Percentiles rank a stretch among this genome's conserved stretches.
phyloP scores from a whole-genome alignment of 164 flowering plant genomes.

The Vitis rupestris region DNA sequence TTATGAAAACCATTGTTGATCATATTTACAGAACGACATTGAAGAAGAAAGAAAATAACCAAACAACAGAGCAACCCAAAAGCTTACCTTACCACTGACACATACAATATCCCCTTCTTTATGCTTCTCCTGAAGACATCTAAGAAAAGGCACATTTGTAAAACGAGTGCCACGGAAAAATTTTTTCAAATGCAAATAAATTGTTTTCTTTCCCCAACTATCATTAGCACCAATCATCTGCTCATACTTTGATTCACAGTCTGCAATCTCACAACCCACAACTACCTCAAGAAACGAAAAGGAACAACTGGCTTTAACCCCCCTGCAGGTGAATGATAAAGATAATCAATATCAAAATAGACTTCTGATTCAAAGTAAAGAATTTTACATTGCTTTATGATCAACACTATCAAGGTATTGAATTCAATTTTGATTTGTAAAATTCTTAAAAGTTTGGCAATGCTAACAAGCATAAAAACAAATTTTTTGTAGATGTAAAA shows the following conservation, averaged over 20 bases:
- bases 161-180: constrained; percentile 87
- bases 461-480: too few species aligned
- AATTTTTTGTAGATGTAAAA: too few species aligned
- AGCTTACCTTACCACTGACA: constrained; percentile 90
- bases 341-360: background rate
- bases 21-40: background rate
- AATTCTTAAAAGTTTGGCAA: too few species aligned
- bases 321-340: constrained; percentile 46
- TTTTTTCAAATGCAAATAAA: constrained; percentile 82
- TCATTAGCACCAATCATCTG: constrained; percentile 21
- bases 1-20: background rate
- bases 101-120: constrained; percentile 76
- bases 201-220: constrained; percentile 32
- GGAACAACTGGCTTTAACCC: constrained; percentile 62
- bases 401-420: too few species aligned
- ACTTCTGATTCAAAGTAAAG: too few species aligned
- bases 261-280: constrained; percentile 65
- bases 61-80: background rate
- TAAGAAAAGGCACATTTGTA: constrained; percentile 61
- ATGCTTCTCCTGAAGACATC: constrained; percentile 57
- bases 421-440: too few species aligned
- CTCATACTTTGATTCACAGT: constrained; percentile 31
- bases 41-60: background rate
- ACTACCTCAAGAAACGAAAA: constrained; percentile 82
- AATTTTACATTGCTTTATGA: too few species aligned